Percentiles rank a stretch among this genome's conserved stretches.
Evolutionary conservation across 768 basidiomycete species (phyloP).

Genomic region (Trichaptum fuscoviolaceum): DNA sequence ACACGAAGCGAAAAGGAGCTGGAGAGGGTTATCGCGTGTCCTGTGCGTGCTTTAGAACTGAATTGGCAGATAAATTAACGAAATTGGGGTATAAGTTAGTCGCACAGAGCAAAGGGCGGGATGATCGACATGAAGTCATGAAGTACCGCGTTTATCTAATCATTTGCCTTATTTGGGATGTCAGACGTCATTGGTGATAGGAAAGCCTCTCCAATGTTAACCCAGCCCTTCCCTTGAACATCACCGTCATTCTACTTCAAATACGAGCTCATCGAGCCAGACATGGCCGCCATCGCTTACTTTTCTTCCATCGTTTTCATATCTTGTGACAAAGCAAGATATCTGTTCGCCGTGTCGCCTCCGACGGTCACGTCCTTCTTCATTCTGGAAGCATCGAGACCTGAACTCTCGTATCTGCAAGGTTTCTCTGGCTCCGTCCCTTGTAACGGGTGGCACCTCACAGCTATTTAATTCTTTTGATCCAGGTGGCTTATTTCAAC

Average conservation of each 20-base stretch:
- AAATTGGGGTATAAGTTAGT: not conserved
- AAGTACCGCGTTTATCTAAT: not conserved
- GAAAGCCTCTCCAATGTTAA: not conserved
- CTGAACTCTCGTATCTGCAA: not conserved
- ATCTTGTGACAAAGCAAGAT: too few relatives aligned
- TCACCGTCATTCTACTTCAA: not conserved
- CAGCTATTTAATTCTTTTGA: not conserved
- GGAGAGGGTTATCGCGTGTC: not conserved
- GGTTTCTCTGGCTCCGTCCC: not conserved
- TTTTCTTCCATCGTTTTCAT: not conserved
- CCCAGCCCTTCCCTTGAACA: not conserved
- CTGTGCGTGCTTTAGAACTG: not conserved
- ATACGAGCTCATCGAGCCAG: not conserved
- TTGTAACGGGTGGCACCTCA: not conserved
- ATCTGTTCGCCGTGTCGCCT: not conserved
- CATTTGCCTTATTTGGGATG: not conserved
- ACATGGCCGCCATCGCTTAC: not conserved
- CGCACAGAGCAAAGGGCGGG: not conserved
- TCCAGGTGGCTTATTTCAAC: not conserved
- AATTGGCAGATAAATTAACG: not conserved
- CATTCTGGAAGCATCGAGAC: not conserved
- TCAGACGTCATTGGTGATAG: not conserved
- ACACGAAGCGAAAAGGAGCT: not conserved
- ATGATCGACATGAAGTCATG: constrained; percentile 1
- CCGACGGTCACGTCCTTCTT: not conserved